Conservation (phyloP, 1,284 basidiomycete genomes). For the Hortiboletus rubellus region DNA sequence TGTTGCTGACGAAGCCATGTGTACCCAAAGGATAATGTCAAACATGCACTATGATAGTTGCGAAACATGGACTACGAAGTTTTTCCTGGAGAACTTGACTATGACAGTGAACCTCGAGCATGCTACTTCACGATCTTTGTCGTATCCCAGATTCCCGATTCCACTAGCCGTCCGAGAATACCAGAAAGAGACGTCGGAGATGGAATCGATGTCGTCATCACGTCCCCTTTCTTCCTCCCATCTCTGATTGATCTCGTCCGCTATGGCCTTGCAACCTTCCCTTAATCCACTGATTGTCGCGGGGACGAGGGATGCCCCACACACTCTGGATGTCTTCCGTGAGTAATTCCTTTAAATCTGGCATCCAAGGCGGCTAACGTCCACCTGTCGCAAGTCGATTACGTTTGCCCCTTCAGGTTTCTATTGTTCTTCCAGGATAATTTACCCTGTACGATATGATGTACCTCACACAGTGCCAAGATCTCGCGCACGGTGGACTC, state of each 20-base stretch:
- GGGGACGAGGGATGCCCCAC: conserved; percentile 66
- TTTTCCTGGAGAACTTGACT: too few relatives aligned
- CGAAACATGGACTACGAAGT: too few relatives aligned
- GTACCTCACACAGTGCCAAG: conserved; percentile 50
- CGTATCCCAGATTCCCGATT: too few relatives aligned
- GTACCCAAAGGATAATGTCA: too few relatives aligned
- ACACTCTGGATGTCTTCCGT: conserved; percentile 86
- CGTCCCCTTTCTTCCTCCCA: background rate
- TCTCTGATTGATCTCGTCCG: background rate
- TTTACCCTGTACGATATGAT: background rate
- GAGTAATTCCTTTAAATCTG: conserved; percentile 27
- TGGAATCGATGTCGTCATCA: conserved; percentile 1
- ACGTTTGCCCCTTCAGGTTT: conserved; percentile 84
- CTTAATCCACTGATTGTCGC: conserved; percentile 72
- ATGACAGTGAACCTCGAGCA: too few relatives aligned
- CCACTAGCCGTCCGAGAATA: too few relatives aligned
- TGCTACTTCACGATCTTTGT: too few relatives aligned
- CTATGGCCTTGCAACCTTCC: conserved; percentile 83
- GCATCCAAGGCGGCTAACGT: background rate
- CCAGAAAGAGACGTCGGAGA: background rate
- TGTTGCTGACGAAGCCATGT: too few relatives aligned
- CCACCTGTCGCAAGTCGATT: conserved; percentile 60
- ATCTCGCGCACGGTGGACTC: conserved; percentile 58
- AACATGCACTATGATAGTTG: too few relatives aligned
- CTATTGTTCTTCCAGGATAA: background rate